phyloP scores from a whole-genome alignment of 2,329 filamentous ascomycete species.

The Diaporthe helianthi region DNA sequence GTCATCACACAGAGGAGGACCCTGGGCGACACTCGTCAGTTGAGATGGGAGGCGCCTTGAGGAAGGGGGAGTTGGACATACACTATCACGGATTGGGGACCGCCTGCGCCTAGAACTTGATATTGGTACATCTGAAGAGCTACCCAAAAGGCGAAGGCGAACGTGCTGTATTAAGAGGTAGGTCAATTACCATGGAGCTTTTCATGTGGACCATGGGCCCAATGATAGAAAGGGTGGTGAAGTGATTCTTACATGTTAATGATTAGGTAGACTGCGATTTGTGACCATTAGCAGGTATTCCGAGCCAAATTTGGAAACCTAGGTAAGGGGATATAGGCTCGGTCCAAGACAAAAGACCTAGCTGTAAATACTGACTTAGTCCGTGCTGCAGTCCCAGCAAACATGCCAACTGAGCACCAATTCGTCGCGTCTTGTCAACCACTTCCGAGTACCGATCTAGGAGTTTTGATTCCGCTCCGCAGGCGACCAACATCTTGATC shows the following conservation, averaged over 20 bases:
- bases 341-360: too few relatives aligned
- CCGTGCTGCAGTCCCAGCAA: conserved; percentile 58
- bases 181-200: background rate
- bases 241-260: background rate
- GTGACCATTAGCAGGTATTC: background rate
- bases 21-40: background rate
- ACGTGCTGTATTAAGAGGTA: conserved; percentile 42
- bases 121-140: conserved; percentile 57
- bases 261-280: background rate
- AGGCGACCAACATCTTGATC: conserved; percentile 64
- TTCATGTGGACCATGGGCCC: accelerated
- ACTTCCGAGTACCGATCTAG: conserved; percentile 59
- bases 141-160: conserved; percentile 69
- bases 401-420: conserved; percentile 55
- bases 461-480: conserved; percentile 64
- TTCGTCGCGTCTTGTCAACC: conserved; percentile 57
- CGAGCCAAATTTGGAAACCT: too few relatives aligned
- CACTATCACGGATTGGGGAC: conserved; percentile 62
- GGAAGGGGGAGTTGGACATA: background rate
- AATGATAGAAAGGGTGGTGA: background rate
- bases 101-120: conserved; percentile 52
- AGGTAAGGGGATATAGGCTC: too few relatives aligned
- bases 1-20: conserved; percentile 66
- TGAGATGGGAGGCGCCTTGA: too few relatives aligned
- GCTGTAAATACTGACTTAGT: conserved; percentile 59